Evolutionary conservation across 176 grass and related monocot genomes (phyloP).

Genomic region (Alopecurus myosuroides): DNA sequence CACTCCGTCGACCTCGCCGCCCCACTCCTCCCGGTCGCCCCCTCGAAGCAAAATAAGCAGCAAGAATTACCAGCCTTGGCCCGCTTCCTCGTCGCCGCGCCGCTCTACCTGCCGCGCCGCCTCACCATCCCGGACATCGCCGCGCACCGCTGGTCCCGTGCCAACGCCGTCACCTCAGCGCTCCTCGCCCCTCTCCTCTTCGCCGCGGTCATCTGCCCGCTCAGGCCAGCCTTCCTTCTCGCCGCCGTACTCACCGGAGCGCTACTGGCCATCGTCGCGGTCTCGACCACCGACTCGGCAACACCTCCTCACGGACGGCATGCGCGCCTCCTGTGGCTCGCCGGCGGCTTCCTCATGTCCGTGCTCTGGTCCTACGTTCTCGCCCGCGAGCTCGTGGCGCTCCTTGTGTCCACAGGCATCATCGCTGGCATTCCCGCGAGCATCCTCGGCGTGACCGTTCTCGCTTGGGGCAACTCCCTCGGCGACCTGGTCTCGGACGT

Average conservation of each 20-base stretch:
- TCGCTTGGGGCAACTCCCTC: slow-evolving; percentile 71
- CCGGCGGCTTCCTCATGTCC: slow-evolving; percentile 73
- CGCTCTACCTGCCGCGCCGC: slow-evolving; percentile 64
- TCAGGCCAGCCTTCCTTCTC: not conserved
- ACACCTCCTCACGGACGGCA: slow-evolving; percentile 13
- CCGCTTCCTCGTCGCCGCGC: slow-evolving; percentile 18
- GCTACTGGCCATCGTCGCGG: slow-evolving; percentile 4
- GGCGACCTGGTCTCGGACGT: slow-evolving; percentile 33
- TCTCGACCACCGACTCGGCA: not conserved
- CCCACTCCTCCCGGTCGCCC: not conserved
- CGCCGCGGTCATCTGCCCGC: not conserved
- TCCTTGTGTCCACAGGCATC: slow-evolving; percentile 49
- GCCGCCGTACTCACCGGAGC: not conserved
- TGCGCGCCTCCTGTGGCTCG: slow-evolving; percentile 33
- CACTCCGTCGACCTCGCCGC: not conserved
- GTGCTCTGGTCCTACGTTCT: slow-evolving; percentile 70
- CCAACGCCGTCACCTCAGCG: slow-evolving; percentile 6
- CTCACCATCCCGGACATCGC: slow-evolving; percentile 74
- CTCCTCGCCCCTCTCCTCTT: slow-evolving; percentile 44
- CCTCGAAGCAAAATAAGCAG: not conserved
- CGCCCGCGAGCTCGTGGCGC: slow-evolving; percentile 53
- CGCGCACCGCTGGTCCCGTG: slow-evolving; percentile 47
- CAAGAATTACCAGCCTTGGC: not conserved
- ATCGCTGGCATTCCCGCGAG: slow-evolving; percentile 45
- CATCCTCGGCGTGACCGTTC: slow-evolving; percentile 37